phyloP scores from a whole-genome alignment of 768 basidiomycete genomes.

The Pluteus cervinus region DNA sequence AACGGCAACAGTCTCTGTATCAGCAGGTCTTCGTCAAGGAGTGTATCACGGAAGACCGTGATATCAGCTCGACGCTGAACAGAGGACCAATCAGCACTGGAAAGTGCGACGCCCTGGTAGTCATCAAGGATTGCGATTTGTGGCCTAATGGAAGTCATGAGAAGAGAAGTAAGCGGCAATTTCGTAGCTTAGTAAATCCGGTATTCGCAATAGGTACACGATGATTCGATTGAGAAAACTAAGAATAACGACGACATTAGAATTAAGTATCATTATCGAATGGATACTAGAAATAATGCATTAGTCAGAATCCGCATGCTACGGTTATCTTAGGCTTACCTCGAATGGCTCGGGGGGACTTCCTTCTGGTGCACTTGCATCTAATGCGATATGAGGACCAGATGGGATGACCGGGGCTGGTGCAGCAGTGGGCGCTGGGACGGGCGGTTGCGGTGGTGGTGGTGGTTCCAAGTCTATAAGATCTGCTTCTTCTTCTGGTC shows the following conservation, averaged over 20 bases:
- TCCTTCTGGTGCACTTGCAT: slow-evolving; percentile 66
- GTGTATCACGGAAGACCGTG: slow-evolving; percentile 46
- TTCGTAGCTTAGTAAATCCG: slow-evolving; percentile 1
- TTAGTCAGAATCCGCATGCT: background rate
- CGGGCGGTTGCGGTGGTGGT: slow-evolving; percentile 19
- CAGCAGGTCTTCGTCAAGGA: slow-evolving; percentile 45
- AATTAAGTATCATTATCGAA: slow-evolving; percentile 70
- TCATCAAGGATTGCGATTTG: slow-evolving; percentile 58
- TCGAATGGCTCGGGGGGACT: slow-evolving; percentile 79
- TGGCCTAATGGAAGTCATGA: too few species aligned
- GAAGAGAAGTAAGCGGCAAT: too few species aligned
- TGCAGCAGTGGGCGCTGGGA: slow-evolving; percentile 16
- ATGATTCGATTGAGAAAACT: slow-evolving; percentile 1
- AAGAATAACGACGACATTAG: too few species aligned
- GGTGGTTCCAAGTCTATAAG: slow-evolving; percentile 57
- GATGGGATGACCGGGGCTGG: slow-evolving; percentile 26
- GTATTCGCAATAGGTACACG: background rate
- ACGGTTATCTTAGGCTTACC: slow-evolving; percentile 57
- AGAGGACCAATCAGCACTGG: slow-evolving; percentile 47
- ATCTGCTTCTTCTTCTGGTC: slow-evolving; percentile 65
- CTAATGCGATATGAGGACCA: slow-evolving; percentile 60
- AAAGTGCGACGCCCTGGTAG: slow-evolving; percentile 49
- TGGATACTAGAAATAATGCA: slow-evolving; percentile 49
- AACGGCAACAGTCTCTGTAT: slow-evolving; percentile 43
- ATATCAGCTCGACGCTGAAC: slow-evolving; percentile 30